Conservation (phyloP, 495 filamentous ascomycete species). For the Talaromyces borbonicus region DNA sequence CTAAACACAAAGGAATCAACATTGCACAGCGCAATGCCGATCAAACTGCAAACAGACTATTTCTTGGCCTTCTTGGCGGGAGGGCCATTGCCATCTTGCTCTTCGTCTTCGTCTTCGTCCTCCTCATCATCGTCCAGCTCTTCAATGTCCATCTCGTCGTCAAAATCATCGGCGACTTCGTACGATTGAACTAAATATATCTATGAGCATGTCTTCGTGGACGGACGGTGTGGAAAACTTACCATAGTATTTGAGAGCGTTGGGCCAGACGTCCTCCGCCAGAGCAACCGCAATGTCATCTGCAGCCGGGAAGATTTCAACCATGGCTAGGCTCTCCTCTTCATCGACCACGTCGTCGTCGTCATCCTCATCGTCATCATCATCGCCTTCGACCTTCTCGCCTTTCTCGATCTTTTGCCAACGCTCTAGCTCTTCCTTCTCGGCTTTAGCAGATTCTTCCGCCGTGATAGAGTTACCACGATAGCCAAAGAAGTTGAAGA, state of each 20-base stretch:
- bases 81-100: constrained; percentile 22
- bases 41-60: constrained; percentile 15
- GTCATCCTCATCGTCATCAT: constrained; percentile 36
- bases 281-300: constrained; percentile 70
- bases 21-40: not conserved
- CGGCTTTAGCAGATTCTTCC: constrained; percentile 54
- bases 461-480: constrained; percentile 53
- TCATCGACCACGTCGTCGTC: constrained; percentile 43
- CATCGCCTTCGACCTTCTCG: constrained; percentile 37
- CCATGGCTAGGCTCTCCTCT: constrained; percentile 42
- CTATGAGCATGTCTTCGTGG: constrained; percentile 3
- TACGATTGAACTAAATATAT: constrained; percentile 24
- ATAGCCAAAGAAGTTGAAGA: constrained; percentile 85
- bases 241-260: constrained; percentile 87
- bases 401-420: constrained; percentile 45
- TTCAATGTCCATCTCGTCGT: constrained; percentile 23
- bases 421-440: constrained; percentile 46
- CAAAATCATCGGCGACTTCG: constrained; percentile 18
- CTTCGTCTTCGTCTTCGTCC: constrained; percentile 16
- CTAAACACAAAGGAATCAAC: constrained; percentile 3
- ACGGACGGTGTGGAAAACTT: constrained; percentile 22
- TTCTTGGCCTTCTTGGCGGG: constrained; percentile 35
- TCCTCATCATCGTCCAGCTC: constrained; percentile 19
- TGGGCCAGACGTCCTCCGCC: constrained; percentile 78
- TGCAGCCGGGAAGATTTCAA: constrained; percentile 73